Base-by-base conservation (phyloP, 2,329 filamentous ascomycete species). In the Chaetomium sp. region DNA sequence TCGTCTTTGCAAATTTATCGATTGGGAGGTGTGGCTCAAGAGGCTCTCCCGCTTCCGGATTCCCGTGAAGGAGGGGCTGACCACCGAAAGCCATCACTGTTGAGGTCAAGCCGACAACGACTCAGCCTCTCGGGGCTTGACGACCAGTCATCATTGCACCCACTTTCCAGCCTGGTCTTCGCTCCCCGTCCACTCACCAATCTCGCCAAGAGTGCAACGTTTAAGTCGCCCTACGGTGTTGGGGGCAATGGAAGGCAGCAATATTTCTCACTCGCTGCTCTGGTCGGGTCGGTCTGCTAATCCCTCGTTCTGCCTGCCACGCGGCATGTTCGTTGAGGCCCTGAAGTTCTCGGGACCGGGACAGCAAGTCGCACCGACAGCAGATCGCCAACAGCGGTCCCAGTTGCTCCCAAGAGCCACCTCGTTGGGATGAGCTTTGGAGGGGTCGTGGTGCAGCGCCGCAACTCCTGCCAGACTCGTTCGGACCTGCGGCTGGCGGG, bases 21-120 rank as follows among this genome's bases (percentile, higher is more conserved):
- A 42, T 13, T 67, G 56, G 9, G 5, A 56, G 60, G 61, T 64
- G 67, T 65, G 67, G 67, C 67, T 67, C 68, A 68, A 51, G 31
- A 55, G 51, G 29, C 9, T 49, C 9, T 55, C 47, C 53, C 55
- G 63, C 65, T 62, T 56, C 59, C 47, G 55, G 21, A 60, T 27
- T 33, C 19, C 33, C 58, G 8, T 55, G 21, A 16, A 8, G 56
- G 63, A 61, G 55, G 58, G 61, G 63, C 59, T 27, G 50, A 51
- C 9, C 58, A 56, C 35, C 55, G 35, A 42, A 13, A 42, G 16
- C 35, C 35, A 42, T 4, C 35, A 6, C 35, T 42, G 13, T 42
- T 42, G 35, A 42, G 35, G 62, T 51, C 42, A 27, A 55, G 57
- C 27, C 51, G 54, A 49, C 59, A 19, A 60, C 49, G 42, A 10